These are phyloP conservation scores for Astrocystis sublimbata DNA, from an alignment of 495 filamentous ascomycete species.

Conservation along the genomic window DNA sequence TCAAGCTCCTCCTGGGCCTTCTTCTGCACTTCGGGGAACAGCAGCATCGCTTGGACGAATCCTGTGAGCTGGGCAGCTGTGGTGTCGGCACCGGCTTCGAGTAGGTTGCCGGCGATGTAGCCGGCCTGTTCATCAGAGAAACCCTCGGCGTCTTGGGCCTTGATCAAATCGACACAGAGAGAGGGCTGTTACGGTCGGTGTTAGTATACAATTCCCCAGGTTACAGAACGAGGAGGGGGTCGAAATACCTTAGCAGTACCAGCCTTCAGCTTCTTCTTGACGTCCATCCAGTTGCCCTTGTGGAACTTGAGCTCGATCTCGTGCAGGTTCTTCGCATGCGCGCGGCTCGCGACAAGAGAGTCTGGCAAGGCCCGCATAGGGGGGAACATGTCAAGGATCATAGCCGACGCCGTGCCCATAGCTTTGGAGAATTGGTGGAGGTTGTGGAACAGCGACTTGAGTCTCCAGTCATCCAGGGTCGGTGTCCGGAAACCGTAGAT, in stretches of 20 bases:
- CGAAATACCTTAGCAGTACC: conserved; percentile 31
- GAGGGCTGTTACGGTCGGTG: conserved; percentile 29
- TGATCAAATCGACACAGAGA: conserved; percentile 42
- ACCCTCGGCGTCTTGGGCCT: conserved; percentile 38
- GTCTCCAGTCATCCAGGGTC: conserved; percentile 49
- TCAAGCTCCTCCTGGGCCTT: conserved; percentile 59
- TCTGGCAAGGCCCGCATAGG: conserved; percentile 41
- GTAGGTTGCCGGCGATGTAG: conserved; percentile 53
- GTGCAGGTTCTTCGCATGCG: conserved; percentile 30
- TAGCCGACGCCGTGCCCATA: conserved; percentile 44
- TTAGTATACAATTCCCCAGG: neutral
- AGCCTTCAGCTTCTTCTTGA: conserved; percentile 35
- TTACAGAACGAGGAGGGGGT: conserved; percentile 1
- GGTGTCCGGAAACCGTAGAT: conserved; percentile 55
- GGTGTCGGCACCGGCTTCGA: conserved; percentile 62
- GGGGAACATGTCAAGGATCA: conserved; percentile 47
- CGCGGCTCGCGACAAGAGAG: conserved; percentile 31
- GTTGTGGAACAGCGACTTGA: conserved; percentile 55
- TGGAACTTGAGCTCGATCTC: conserved; percentile 37
- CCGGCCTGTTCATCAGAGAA: conserved; percentile 44
- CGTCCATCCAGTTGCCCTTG: conserved; percentile 42
- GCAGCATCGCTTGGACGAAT: conserved; percentile 60
- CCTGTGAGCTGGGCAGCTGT: conserved; percentile 51
- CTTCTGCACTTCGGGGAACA: conserved; percentile 49
- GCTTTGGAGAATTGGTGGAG: conserved; percentile 51